A percentile compares a stretch with the other conserved stretches of the same genome.
Evolutionary conservation across 805 yeast genomes (phyloP).

Genomic region (Metschnikowia anglica): DNA sequence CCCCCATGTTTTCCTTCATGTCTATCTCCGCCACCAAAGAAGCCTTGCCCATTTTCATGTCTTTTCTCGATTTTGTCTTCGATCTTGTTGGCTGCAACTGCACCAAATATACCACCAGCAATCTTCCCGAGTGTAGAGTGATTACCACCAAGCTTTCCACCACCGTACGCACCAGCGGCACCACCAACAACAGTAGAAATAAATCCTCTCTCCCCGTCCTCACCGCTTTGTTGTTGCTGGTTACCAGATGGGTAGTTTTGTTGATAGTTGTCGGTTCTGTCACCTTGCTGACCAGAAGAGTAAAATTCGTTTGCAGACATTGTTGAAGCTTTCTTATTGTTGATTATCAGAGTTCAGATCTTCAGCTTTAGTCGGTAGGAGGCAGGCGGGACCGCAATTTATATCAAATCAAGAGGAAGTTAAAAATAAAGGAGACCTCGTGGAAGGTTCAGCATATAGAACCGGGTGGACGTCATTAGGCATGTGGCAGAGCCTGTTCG

Average conservation of each 20-base stretch:
- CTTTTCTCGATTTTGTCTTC: slow-evolving; percentile 39
- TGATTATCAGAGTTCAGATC: background rate
- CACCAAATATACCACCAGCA: slow-evolving; percentile 57
- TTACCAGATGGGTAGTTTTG: slow-evolving; percentile 16
- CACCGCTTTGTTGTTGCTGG: slow-evolving; percentile 18
- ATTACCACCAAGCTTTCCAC: slow-evolving; percentile 26
- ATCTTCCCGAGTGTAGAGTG: slow-evolving; percentile 47
- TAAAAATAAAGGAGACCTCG: too few relatives aligned
- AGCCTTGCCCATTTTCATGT: slow-evolving; percentile 11
- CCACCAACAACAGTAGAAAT: slow-evolving; percentile 30
- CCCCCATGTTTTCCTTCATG: slow-evolving; percentile 12
- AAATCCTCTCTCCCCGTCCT: slow-evolving; percentile 30
- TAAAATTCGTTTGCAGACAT: slow-evolving; percentile 63
- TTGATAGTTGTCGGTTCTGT: slow-evolving; percentile 14
- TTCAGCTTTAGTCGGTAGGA: background rate
- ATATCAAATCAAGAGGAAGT: background rate
- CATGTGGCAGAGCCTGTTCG: slow-evolving; percentile 2
- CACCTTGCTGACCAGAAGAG: slow-evolving; percentile 38
- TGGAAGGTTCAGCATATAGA: slow-evolving; percentile 1
- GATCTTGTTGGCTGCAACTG: slow-evolving; percentile 50
- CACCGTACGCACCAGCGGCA: slow-evolving; percentile 41
- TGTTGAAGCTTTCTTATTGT: background rate
- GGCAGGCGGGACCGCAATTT: background rate
- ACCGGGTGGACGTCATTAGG: slow-evolving; percentile 1
- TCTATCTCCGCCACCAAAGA: slow-evolving; percentile 2